Conservation (phyloP, 805 yeast genomes). For the Kluyveromyces aestuarii region DNA sequence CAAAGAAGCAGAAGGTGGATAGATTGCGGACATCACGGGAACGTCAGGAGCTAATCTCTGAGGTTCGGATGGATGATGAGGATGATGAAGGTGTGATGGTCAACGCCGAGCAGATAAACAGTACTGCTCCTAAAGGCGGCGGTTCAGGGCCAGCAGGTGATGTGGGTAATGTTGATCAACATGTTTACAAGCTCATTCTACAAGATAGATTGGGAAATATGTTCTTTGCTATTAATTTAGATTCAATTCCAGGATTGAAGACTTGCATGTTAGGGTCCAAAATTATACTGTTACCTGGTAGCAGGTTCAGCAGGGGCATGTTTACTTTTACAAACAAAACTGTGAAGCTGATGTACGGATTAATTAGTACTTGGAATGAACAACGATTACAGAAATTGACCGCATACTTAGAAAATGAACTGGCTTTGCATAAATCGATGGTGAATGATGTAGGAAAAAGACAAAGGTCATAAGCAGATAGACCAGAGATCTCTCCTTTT, state of each 20-base stretch:
- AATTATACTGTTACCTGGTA: constrained; percentile 39
- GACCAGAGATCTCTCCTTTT: not conserved
- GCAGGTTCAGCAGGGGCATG: constrained; percentile 40
- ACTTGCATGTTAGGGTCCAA: constrained; percentile 50
- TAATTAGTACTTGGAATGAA: constrained; percentile 32
- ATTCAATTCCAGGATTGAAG: constrained; percentile 41
- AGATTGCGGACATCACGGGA: constrained; percentile 29
- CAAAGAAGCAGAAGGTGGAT: constrained; percentile 53
- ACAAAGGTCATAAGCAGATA: not conserved
- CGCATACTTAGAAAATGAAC: not conserved
- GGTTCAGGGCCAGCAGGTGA: not conserved
- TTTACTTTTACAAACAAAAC: constrained; percentile 24
- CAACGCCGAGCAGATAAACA: not conserved
- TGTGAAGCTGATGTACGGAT: constrained; percentile 32
- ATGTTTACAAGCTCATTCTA: constrained; percentile 44
- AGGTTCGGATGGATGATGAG: constrained; percentile 40
- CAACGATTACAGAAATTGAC: constrained; percentile 11
- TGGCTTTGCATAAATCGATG: not conserved
- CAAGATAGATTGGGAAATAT: constrained; percentile 44
- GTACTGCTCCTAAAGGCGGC: not conserved
- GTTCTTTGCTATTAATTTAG: constrained; percentile 50
- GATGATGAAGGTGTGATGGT: constrained; percentile 8
- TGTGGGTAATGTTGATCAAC: not conserved
- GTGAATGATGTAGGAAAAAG: not conserved
- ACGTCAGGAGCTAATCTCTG: constrained; percentile 33